These are phyloP conservation scores for Proliferodiscus dingleyae DNA, from an alignment of 2,329 filamentous ascomycete genomes.

Conservation along the genomic window DNA sequence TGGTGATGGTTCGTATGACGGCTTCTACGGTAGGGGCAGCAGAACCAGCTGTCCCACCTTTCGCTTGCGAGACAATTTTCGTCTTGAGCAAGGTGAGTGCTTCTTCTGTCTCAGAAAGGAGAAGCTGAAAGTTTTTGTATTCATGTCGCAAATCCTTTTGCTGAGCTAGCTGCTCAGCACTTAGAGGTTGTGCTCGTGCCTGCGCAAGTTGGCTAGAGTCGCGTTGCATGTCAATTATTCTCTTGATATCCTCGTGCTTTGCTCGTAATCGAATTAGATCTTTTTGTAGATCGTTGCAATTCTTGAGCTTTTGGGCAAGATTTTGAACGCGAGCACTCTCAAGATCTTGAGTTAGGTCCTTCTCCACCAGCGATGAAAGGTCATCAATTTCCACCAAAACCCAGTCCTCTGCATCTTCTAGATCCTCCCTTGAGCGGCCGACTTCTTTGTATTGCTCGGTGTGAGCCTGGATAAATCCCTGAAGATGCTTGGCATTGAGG, in stretches of 20 bases:
- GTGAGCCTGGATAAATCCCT: slow-evolving; percentile 63
- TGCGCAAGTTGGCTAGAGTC: slow-evolving; percentile 64
- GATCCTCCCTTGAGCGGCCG: slow-evolving; percentile 58
- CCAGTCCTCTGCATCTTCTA: slow-evolving; percentile 67
- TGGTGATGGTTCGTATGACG: slow-evolving; percentile 83
- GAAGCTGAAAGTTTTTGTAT: slow-evolving; percentile 68
- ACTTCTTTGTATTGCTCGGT: slow-evolving; percentile 47
- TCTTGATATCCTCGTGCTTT: slow-evolving; percentile 73
- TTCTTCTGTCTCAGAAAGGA: slow-evolving; percentile 75
- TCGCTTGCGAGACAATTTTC: slow-evolving; percentile 58
- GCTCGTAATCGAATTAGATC: slow-evolving; percentile 68
- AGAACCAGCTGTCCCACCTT: slow-evolving; percentile 44
- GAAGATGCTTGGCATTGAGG: slow-evolving; percentile 65
- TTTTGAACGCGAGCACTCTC: slow-evolving; percentile 64
- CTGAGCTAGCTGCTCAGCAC: slow-evolving; percentile 75
- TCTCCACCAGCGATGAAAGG: slow-evolving; percentile 59
- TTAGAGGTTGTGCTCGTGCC: slow-evolving; percentile 68
- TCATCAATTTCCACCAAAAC: slow-evolving; percentile 70
- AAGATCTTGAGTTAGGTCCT: slow-evolving; percentile 59
- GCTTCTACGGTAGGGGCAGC: slow-evolving; percentile 76
- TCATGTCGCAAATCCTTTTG: slow-evolving; percentile 77
- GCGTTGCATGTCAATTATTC: slow-evolving; percentile 63
- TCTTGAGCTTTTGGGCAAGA: slow-evolving; percentile 62
- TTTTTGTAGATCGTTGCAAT: slow-evolving; percentile 61
- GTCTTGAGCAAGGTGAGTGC: slow-evolving; percentile 73